Evolutionary conservation across 192 early-diverging fungal species (phyloP).

Genomic region (Diversispora eburnea): DNA sequence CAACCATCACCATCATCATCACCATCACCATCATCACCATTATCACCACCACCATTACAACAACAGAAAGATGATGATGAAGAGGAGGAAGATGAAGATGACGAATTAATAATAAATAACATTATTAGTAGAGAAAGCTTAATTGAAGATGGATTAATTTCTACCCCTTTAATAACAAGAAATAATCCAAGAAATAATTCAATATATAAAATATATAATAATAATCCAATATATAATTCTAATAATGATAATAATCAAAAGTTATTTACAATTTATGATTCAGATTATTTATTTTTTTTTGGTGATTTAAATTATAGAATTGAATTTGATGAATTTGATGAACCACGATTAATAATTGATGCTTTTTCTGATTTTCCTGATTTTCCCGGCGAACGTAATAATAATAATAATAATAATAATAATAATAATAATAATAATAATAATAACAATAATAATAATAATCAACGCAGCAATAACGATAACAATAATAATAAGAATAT

Average conservation of each 20-base stretch:
- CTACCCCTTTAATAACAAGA: neutral
- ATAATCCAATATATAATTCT: too few species aligned
- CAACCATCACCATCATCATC: neutral
- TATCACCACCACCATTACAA: neutral
- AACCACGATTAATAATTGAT: neutral
- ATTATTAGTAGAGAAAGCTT: too few species aligned
- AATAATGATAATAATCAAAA: neutral
- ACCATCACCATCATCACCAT: neutral
- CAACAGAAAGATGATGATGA: neutral
- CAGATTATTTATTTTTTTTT: slow-evolving; percentile 32
- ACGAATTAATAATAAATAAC: too few species aligned
- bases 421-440: neutral
- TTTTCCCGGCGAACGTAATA: neutral
- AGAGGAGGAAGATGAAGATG: too few species aligned
- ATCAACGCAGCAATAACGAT: too few species aligned
- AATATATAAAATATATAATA: too few species aligned
- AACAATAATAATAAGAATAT: neutral
- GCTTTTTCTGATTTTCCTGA: neutral
- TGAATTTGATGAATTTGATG: neutral
- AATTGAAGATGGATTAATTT: neutral
- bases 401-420: too few species aligned
- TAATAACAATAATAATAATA: neutral
- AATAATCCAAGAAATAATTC: too few species aligned
- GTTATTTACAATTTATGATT: slow-evolving; percentile 21
- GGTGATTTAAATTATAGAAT: slow-evolving; percentile 35